phyloP scores from a whole-genome alignment of 352 stramenopile species.

The Pythium biforme region DNA sequence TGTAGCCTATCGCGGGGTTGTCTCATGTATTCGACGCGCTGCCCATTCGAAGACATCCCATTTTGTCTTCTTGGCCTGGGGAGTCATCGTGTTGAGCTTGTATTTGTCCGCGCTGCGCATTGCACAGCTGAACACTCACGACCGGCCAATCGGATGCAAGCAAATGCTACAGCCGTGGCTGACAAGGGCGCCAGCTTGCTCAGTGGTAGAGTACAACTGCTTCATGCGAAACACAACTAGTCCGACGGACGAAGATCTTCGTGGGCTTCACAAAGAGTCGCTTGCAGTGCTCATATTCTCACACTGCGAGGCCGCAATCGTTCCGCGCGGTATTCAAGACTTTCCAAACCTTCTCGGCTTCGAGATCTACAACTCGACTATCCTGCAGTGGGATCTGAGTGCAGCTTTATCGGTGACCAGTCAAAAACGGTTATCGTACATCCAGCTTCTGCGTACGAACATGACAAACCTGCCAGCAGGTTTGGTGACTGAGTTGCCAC shows the following conservation, averaged over 20 bases:
- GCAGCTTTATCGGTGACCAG: slow-evolving; percentile 7
- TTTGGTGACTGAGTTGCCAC: not conserved
- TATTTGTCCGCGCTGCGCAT: slow-evolving; percentile 1
- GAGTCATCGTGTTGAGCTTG: not conserved
- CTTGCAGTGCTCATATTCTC: slow-evolving; percentile 31
- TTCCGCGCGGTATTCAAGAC: slow-evolving; percentile 20
- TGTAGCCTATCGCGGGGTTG: not conserved
- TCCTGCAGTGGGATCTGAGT: slow-evolving; percentile 20
- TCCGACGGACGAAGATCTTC: not conserved
- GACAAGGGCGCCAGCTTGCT: slow-evolving; percentile 19
- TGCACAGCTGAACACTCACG: not conserved
- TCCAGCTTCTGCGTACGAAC: slow-evolving; percentile 3
- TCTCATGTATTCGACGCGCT: not conserved
- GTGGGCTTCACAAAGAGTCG: slow-evolving; percentile 3
- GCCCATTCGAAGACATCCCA: not conserved
- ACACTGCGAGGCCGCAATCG: slow-evolving; percentile 24
- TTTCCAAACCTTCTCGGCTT: slow-evolving; percentile 27
- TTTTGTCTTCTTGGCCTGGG: slow-evolving; percentile 9
- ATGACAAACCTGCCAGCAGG: slow-evolving; percentile 5
- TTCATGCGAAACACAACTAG: not conserved
- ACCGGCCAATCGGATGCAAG: slow-evolving; percentile 4
- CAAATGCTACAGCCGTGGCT: slow-evolving; percentile 22
- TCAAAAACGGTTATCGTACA: not conserved
- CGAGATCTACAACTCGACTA: slow-evolving; percentile 35
- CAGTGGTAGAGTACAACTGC: slow-evolving; percentile 30